Base-by-base conservation (phyloP, 768 basidiomycete species). In the Podaxis rugospora region DNA sequence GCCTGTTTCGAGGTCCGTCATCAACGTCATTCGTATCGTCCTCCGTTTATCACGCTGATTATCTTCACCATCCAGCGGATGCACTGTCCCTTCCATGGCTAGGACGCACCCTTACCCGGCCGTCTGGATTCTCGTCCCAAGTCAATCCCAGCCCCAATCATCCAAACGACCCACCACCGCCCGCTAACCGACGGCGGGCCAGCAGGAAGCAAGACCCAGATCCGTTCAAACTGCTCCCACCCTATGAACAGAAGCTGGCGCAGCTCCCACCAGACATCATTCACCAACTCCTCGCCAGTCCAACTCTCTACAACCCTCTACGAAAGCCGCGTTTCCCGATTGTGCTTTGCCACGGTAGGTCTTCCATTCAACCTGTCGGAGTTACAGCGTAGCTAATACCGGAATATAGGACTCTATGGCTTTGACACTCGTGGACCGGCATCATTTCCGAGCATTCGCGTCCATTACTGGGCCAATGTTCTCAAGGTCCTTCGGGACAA, bases 401-500 rank as follows among this genome's bases (percentile, higher is more conserved):
- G 6, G 18, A 14, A 46, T 32, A 10, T 67, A 92, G 94, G 96
- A 18, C 77, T 98, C 1, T 98, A 99, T 68, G 96, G 96, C 5
- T 99, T 97, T 69, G 95, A 96, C 67, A 89, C 93, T 0, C 85
- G 89, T 35, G 94, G 94, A 1, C 93, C 93, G 0, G 78, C 84
- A 0, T 78, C 88, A 10, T 92, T 94, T 67, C 93, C 95, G 0
- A 84, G 86, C 47, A 80, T 95, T 60, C 85, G 91, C 57, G 83
- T 93, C 71, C 93, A 98, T 62, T 99, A 99, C 70, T 99, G 97
- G 97, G 84, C 88, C 0, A 91, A 93, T 60, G 86, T 98, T 3
- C 78, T 98, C 35, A 84, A 81, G 9, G 83, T 95, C 11, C 80
- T 98, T 14, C 83, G 89, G 59, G 80, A 89, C 56, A 89, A 81